Base-by-base conservation (phyloP, 495 filamentous ascomycete species). In the Saxophila tyrrhenica region DNA sequence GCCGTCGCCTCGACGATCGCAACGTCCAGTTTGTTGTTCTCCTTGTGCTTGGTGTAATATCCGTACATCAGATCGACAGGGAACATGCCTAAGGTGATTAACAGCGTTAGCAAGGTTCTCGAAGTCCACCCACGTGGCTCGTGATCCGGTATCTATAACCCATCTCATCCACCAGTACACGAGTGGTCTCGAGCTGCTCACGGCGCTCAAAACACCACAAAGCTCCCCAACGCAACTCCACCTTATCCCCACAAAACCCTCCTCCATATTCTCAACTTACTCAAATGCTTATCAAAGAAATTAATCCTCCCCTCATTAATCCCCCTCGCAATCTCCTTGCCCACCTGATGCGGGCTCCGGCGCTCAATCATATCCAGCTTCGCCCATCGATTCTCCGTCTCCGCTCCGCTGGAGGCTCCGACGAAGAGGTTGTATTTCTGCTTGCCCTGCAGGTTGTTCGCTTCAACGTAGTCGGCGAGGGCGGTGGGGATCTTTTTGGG, bases 341-440 rank as follows among this genome's bases (percentile, higher is more conserved):
- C 89, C 58, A 95, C 89, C 63, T 95, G 89, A 69, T 95, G 89
- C 44, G 89, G 89, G 57, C 77, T 76, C 3, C 89, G 78, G 45
- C 89, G 78, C 73, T 88, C 84, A 61, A 94, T 94, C 89, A 95
- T 95, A 68, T 94, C 82, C 44, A 89, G 66, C 1, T 67, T 67
- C 3, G 89, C 89, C 89, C 89, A 95, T 57, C 89, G 78, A 68
- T 90, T 90, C 73, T 95, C 89, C 0, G 89, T 94, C 69, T 95
- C 89, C 20, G 89, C 85, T 11, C 89, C 89, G 22, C 86, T 87
- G 1, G 86, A 90, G 20, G 89, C 89, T 39, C 89, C 89, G 15
- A 95, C 89, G 64, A 95, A 94, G 16, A 95, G 75, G 53, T 77
- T 82, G 70, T 94, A 95, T 57, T 85, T 85, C 25, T 89, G 72